Evolutionary conservation across 495 filamentous ascomycete species (phyloP), one percentile per base, ranked within the genome.

Genomic region (Aspergillus mulundensis): DNA sequence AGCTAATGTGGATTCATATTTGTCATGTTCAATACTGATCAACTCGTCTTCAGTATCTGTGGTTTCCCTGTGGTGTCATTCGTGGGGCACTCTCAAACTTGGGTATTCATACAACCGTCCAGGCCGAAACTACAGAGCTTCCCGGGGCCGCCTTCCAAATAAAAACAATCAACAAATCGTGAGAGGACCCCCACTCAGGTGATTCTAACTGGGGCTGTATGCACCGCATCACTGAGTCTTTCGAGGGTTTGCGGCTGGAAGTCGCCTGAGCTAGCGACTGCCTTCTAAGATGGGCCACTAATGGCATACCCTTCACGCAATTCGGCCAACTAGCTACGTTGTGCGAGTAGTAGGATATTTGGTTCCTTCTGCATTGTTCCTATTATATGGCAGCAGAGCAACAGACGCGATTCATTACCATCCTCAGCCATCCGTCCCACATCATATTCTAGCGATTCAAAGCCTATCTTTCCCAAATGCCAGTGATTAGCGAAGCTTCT

Each of bases 71-170:
- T 62, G 94, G 94, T 55, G 77, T 98, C 18, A 87, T 98, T 45
- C 80, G 93, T 39, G 94, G 94, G 49, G 89, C 90, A 32, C 76
- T 98, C 19, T 87, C 91, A 10, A 91, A 86, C 50, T 79, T 98
- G 80, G 93, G 94, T 15, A 91, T 98, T 56, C 82, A 87, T 60
- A 92, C 93, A 5, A 92, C 84, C 0, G 94, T 97, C 15, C 88
- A 95, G 63, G 93, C 88, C 12, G 93, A 96, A 73, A 87, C 84
- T 16, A 85, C 76, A 19, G 93, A 93, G 70, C 75, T 97, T 32
- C 95, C 94, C 7, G 81, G 81, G 5, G 94, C 93, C 44, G 91
- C 89, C 1, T 98, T 98, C 72, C 95, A 98, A 74, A 96, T 98
- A 73, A 95, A 96, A 78, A 95, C 88, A 10, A 72, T 86, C 20